phyloP scores from a whole-genome alignment of 495 filamentous ascomycete genomes.

The Rhizodiscina lignyota region DNA sequence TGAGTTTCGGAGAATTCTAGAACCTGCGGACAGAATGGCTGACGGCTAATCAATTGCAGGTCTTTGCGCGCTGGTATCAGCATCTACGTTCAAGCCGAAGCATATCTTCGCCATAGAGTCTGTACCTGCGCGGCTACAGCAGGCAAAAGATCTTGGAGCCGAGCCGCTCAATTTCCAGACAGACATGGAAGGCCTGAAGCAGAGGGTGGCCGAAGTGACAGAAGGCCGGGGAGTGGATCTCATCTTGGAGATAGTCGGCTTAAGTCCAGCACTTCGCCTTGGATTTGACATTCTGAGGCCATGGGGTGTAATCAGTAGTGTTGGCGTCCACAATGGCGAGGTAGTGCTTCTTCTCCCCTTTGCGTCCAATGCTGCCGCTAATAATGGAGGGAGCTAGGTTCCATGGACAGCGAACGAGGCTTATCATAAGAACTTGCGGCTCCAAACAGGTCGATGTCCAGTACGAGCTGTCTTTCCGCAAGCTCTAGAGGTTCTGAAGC shows the following conservation, averaged over 20 bases:
- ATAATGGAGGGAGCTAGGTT: slow-evolving; percentile 38
- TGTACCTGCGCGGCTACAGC: slow-evolving; percentile 56
- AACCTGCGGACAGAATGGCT: too few relatives aligned
- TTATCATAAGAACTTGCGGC: slow-evolving; percentile 73
- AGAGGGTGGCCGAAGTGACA: slow-evolving; percentile 59
- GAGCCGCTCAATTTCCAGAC: slow-evolving; percentile 71
- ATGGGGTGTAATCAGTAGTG: slow-evolving; percentile 73
- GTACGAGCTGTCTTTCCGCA: slow-evolving; percentile 65
- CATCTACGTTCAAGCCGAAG: slow-evolving; percentile 62
- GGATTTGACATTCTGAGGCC: slow-evolving; percentile 76
- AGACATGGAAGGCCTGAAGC: slow-evolving; percentile 49
- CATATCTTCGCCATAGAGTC: slow-evolving; percentile 77
- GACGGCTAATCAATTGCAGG: too few relatives aligned
- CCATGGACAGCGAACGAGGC: slow-evolving; percentile 72
- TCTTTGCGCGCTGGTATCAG: slow-evolving; percentile 73
- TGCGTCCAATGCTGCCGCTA: neutral
- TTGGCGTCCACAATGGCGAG: slow-evolving; percentile 86
- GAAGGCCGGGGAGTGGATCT: slow-evolving; percentile 78
- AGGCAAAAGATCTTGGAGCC: slow-evolving; percentile 64
- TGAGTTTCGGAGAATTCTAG: too few relatives aligned
- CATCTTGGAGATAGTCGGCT: slow-evolving; percentile 81
- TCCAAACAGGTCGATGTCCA: slow-evolving; percentile 94
- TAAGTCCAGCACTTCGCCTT: slow-evolving; percentile 65
- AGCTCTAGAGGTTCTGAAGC: slow-evolving; percentile 59
- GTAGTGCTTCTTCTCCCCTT: slow-evolving; percentile 45